Conservation (phyloP, 192 early-diverging fungal genomes). For the Entomortierella chlamydospora region DNA sequence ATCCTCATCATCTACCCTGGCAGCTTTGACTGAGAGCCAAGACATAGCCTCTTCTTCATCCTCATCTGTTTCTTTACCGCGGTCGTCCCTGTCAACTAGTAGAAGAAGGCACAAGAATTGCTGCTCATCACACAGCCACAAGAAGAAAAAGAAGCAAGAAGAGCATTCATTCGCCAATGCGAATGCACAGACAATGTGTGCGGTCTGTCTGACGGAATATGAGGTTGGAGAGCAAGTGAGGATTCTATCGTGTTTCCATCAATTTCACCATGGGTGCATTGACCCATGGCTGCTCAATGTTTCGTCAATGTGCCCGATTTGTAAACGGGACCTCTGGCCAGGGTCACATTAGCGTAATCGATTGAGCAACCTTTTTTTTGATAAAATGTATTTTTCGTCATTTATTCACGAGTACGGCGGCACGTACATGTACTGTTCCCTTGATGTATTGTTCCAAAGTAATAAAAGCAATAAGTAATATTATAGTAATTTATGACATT, state of each 20-base stretch:
- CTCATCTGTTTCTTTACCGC: neutral
- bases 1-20: neutral
- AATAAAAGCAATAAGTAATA: too few relatives aligned
- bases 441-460: too few relatives aligned
- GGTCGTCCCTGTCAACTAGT: neutral
- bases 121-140: neutral
- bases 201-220: constrained; percentile 66
- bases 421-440: too few relatives aligned
- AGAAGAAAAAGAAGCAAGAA: constrained; percentile 3
- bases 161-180: constrained; percentile 46
- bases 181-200: constrained; percentile 56
- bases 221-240: constrained; percentile 58
- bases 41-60: neutral
- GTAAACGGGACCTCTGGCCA: constrained; percentile 59
- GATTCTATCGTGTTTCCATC: constrained; percentile 63
- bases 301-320: constrained; percentile 66
- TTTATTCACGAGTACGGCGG: too few relatives aligned
- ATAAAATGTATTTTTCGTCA: too few relatives aligned
- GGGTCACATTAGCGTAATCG: neutral
- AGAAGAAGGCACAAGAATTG: neutral
- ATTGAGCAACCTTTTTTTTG: neutral
- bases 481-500: too few relatives aligned
- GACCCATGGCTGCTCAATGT: constrained; percentile 65
- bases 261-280: constrained; percentile 65
- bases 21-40: too few relatives aligned